Base-by-base conservation (phyloP, 2,329 filamentous ascomycete species). In the Fusarium veterinarium region DNA sequence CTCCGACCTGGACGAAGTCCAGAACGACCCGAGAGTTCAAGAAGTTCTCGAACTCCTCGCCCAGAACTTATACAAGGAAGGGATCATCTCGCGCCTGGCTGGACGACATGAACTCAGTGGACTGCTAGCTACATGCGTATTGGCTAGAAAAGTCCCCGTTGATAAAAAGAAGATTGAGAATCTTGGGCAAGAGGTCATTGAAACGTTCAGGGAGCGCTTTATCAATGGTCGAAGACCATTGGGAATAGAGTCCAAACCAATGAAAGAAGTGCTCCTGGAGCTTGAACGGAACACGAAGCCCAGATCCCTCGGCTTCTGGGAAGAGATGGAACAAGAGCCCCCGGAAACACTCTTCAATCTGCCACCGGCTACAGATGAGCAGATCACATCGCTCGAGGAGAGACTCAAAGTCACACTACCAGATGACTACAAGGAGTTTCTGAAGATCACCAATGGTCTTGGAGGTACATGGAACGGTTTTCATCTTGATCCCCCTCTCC, bases 361-460 rank as follows among this genome's bases (percentile, higher is more conserved):
- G 3, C 71, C 71, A 0, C 56, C 71, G 8, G 71, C 73, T 2
- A 75, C 69, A 0, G 63, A 75, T 9, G 63, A 71, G n/a, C 64
- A 75, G 28, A 73, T 75, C 5, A 45, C 28, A 1, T 49, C 41
- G 5, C 60, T 76, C 0, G 73, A 75, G 38, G 31, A 51, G 11
- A 74, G n/a, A 20, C 42, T 75, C 9, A 42, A 59, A 2, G 17
- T 48, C 0, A 38, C 33, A 2, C 33, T 75, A 0, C 74, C 74
- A n/a, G 46, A 55, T 3, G 73, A 75, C 33, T 75, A 75, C 19
- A 76, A 76, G 8, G 64, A 69, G 2, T 76, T 76, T 17, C 35
- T 76, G 1, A 73, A 60, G 23, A 63, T 73, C 17, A 76, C 44
- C 17, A 76, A 76, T 40, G 74, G 74, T 0, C 73, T 75, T 44